Percentiles rank a stretch among this genome's conserved stretches.
These are phyloP conservation scores for Wickerhamomyces rabaulensis DNA, from an alignment of 805 yeast genomes.

Conservation along the genomic window DNA sequence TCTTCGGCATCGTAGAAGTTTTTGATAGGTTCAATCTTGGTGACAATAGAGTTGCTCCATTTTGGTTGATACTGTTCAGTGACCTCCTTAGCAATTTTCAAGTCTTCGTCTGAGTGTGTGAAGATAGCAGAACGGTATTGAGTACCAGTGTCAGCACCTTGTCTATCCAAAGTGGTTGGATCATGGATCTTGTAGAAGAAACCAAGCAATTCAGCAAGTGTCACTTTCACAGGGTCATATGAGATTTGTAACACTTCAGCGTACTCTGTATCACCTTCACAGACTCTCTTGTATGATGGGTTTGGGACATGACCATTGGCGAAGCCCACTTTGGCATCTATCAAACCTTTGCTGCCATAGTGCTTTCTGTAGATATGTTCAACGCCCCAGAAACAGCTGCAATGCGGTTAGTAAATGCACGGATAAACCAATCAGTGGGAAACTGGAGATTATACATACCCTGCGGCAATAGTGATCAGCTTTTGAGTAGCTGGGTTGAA, in stretches of 20 bases:
- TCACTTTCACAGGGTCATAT: slow-evolving; percentile 64
- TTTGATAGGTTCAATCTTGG: slow-evolving; percentile 61
- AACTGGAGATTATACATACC: no score
- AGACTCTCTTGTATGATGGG: slow-evolving; percentile 69
- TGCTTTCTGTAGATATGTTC: slow-evolving; percentile 78
- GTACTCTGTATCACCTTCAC: slow-evolving; percentile 63
- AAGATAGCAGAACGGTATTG: slow-evolving; percentile 87
- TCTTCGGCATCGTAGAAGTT: slow-evolving; percentile 92
- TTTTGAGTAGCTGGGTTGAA: slow-evolving; percentile 42
- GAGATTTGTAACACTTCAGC: slow-evolving; percentile 85
- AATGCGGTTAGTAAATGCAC: neutral
- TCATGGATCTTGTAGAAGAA: slow-evolving; percentile 92
- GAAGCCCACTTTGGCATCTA: slow-evolving; percentile 83
- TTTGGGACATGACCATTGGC: slow-evolving; percentile 62
- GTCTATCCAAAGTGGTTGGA: slow-evolving; percentile 78
- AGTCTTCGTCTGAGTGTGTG: slow-evolving; percentile 45
- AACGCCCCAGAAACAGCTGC: slow-evolving; percentile 77
- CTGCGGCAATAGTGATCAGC: slow-evolving; percentile 56
- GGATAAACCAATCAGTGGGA: slow-evolving; percentile 20
- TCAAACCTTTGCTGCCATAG: slow-evolving; percentile 56
- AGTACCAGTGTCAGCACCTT: slow-evolving; percentile 86
- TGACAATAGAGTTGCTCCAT: slow-evolving; percentile 67
- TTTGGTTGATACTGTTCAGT: slow-evolving; percentile 56
- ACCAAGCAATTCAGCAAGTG: slow-evolving; percentile 59
- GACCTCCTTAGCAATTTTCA: slow-evolving; percentile 38